These are phyloP conservation scores for Trypanosoma melophagium DNA, from an alignment of 208 protist species.

Conservation along the genomic window DNA sequence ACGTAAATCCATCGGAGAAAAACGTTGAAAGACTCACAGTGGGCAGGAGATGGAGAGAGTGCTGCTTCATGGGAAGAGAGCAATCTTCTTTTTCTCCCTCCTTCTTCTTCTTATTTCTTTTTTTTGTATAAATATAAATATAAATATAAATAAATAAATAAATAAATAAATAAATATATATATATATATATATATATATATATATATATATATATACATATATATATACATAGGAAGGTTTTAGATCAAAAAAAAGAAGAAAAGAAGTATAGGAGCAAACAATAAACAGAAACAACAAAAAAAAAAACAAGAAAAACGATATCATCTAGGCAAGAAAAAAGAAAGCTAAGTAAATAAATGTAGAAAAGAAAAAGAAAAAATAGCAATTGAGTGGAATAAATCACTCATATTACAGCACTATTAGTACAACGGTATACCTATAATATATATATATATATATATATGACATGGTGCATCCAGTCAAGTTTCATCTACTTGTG, in stretches of 20 bases:
- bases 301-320: neutral
- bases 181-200: no score
- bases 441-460: constrained; percentile 21
- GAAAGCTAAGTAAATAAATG: neutral
- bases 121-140: constrained; percentile 8
- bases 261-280: neutral
- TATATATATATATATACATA: constrained; percentile 3
- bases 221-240: neutral
- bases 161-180: neutral
- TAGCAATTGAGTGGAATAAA: neutral
- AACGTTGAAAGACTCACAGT: constrained; percentile 14
- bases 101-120: no score
- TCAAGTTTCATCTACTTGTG: neutral
- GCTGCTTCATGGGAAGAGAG: neutral
- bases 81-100: neutral
- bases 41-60: constrained; percentile 10
- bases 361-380: constrained; percentile 5
- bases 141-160: constrained; percentile 15
- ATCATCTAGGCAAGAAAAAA: neutral
- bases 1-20: constrained; percentile 26
- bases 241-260: neutral
- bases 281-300: neutral
- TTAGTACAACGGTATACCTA: no score
- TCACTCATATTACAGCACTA: no score
- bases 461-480: neutral